phyloP scores from a whole-genome alignment of 2,329 filamentous ascomycete species.

The Alternaria triticimaculans region DNA sequence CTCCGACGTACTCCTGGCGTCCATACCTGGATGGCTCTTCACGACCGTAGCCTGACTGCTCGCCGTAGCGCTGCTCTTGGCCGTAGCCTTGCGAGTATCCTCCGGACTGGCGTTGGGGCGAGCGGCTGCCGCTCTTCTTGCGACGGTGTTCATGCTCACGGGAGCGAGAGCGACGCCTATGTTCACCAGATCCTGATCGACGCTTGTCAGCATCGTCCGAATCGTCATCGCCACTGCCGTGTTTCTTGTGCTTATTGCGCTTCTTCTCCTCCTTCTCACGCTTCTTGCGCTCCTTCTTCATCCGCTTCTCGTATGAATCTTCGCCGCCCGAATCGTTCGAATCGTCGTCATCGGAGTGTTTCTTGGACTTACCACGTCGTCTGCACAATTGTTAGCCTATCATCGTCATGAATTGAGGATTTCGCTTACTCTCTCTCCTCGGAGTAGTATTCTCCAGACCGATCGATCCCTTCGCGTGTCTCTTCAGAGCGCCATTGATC shows the following conservation, averaged over 20 bases:
- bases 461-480: conserved; percentile 44
- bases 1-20: not conserved
- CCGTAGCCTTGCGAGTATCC: conserved; percentile 29
- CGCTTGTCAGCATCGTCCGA: conserved; percentile 27
- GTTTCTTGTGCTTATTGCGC: conserved; percentile 18
- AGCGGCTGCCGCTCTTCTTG: conserved; percentile 29
- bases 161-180: conserved; percentile 19
- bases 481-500: conserved; percentile 49
- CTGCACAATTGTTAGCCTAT: conserved; percentile 27
- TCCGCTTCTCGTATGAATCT: conserved; percentile 31
- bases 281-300: conserved; percentile 30
- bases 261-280: conserved; percentile 32
- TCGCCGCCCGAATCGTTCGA: conserved; percentile 34
- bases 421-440: conserved; percentile 49
- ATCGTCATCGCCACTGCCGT: conserved; percentile 18
- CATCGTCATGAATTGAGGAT: not conserved
- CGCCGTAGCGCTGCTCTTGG: conserved; percentile 33
- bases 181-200: conserved; percentile 26
- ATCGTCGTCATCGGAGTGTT: conserved; percentile 50
- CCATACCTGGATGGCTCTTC: not conserved
- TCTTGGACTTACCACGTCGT: conserved; percentile 48
- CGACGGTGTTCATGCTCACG: conserved; percentile 24
- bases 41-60: conserved; percentile 8
- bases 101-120: conserved; percentile 32
- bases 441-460: conserved; percentile 50